Evolutionary conservation across 176 grass and related monocot genomes (phyloP).

Genomic region (Lolium rigidum): DNA sequence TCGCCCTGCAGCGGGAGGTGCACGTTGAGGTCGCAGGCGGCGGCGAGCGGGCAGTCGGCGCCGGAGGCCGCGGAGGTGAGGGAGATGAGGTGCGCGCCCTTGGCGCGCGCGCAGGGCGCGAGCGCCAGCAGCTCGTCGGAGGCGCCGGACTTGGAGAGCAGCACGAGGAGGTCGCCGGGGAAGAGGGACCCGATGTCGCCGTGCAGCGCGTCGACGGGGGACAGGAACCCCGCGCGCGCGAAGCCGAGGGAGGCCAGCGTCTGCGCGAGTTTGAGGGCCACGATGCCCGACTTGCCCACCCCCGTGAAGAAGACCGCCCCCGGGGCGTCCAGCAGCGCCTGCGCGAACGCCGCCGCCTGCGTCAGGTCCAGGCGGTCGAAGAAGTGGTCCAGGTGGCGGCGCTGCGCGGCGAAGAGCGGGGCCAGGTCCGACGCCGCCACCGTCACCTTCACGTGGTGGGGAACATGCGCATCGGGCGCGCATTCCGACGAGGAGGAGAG

Average conservation of each 20-base stretch:
- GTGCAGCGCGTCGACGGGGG: conserved; percentile 92
- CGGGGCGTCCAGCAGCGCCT: conserved; percentile 68
- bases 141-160: conserved; percentile 93
- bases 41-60: conserved; percentile 61
- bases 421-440: conserved; percentile 60
- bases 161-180: conserved; percentile 74
- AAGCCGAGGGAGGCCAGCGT: conserved; percentile 86
- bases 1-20: conserved; percentile 97
- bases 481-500: conserved; percentile 28
- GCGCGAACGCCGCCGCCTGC: conserved; percentile 74
- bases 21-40: conserved; percentile 80
- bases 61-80: conserved; percentile 72
- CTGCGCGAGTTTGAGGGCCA: conserved; percentile 82
- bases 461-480: background rate
- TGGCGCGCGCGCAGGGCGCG: conserved; percentile 81
- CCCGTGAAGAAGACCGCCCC: conserved; percentile 94
- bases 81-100: conserved; percentile 75
- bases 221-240: conserved; percentile 69
- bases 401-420: conserved; percentile 66
- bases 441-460: conserved; percentile 43
- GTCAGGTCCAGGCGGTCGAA: conserved; percentile 78
- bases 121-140: conserved; percentile 90
- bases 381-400: conserved; percentile 75
- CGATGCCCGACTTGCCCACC: conserved; percentile 89
- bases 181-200: conserved; percentile 90